Conservation (phyloP, 208 protist species). For the Naegleria lovaniensis region DNA sequence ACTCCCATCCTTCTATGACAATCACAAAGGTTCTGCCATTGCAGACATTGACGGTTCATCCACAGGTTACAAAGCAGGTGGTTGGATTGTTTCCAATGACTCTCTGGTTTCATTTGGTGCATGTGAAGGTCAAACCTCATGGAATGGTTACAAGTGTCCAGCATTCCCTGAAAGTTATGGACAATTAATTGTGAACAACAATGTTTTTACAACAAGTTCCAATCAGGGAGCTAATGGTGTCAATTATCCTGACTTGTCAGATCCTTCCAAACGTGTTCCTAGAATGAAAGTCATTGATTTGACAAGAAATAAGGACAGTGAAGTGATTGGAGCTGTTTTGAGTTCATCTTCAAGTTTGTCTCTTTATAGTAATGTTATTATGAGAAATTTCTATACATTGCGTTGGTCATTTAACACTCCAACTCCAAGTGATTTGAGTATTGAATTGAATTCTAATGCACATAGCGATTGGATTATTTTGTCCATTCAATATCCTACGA, state of each 20-base stretch:
- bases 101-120: not conserved
- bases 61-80: not conserved
- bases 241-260: not conserved
- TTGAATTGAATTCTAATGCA: not conserved
- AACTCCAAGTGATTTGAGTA: not conserved
- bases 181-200: not conserved
- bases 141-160: conserved; percentile 10
- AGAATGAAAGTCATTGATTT: not conserved
- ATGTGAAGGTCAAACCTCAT: not conserved
- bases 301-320: not conserved
- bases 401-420: not conserved
- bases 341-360: not conserved
- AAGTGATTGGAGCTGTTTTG: not conserved
- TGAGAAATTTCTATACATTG: not conserved
- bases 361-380: not conserved
- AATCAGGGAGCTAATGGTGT: not conserved
- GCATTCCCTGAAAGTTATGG: not conserved
- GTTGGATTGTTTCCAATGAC: not conserved
- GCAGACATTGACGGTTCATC: not conserved
- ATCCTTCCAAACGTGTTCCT: not conserved
- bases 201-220: not conserved
- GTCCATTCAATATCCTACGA: not conserved
- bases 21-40: not conserved
- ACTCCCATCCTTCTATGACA: not conserved
- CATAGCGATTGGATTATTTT: conserved; percentile 1